Percentiles rank a stretch among this genome's conserved stretches.
Evolutionary conservation across 306 rosid genomes (phyloP).

Genomic region (Leucaena leucocephala): DNA sequence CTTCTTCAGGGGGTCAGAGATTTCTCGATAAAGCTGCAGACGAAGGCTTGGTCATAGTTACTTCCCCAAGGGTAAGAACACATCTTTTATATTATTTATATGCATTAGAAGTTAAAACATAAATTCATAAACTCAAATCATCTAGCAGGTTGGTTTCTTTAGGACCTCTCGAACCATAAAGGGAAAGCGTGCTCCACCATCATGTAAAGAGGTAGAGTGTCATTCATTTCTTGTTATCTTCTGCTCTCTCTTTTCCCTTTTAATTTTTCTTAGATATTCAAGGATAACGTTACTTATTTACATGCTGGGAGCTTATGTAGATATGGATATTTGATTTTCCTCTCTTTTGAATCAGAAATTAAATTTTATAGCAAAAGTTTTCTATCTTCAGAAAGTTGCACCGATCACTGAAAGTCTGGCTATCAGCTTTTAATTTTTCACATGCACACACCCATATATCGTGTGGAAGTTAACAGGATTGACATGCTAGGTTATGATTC

Average conservation of each 20-base stretch:
- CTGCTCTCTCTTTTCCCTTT: background rate
- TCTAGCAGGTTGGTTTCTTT: conserved; percentile 86
- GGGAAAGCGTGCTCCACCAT: conserved; percentile 76
- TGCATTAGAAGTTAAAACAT: conserved; percentile 19
- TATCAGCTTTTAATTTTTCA: background rate
- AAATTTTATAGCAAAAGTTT: background rate
- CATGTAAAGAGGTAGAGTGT: conserved; percentile 82
- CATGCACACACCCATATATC: background rate
- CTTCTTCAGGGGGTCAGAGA: conserved; percentile 52
- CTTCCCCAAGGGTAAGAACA: conserved; percentile 71
- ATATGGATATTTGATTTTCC: background rate
- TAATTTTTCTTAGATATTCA: background rate
- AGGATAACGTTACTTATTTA: conserved; percentile 9
- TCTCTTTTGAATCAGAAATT: background rate
- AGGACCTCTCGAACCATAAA: conserved; percentile 81
- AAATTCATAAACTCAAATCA: conserved; percentile 38
- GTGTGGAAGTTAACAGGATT: background rate
- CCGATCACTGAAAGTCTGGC: background rate
- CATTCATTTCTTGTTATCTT: background rate
- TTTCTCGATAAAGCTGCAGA: conserved; percentile 75
- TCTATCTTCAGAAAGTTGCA: background rate
- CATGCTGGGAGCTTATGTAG: background rate
- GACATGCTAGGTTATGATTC: background rate
- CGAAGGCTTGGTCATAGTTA: conserved; percentile 78
- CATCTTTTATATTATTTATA: conserved; percentile 1